phyloP scores from a whole-genome alignment of 2,329 filamentous ascomycete genomes.

The Penicillium sp. region DNA sequence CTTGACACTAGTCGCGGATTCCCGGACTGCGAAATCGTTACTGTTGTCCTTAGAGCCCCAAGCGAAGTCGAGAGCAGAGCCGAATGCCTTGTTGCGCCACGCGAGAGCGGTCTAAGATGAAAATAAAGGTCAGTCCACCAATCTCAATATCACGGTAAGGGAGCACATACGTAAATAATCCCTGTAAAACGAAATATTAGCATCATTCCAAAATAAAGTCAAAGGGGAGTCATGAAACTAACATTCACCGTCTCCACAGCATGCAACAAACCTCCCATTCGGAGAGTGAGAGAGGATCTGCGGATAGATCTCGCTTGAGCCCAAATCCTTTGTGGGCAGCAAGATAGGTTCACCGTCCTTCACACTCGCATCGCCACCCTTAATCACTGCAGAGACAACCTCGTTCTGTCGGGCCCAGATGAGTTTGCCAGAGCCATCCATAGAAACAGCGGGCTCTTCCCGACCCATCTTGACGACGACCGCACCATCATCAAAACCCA shows the following conservation, averaged over 20 bases:
- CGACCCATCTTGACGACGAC: conserved; percentile 97
- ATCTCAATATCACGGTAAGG: neutral
- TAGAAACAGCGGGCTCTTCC: conserved; percentile 95
- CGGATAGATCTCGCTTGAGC: conserved; percentile 94
- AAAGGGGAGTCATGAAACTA: conserved; percentile 42
- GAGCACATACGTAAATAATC: conserved; percentile 1
- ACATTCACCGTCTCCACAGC: conserved; percentile 98
- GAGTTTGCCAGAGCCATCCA: conserved; percentile 94
- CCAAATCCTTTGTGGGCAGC: conserved; percentile 90
- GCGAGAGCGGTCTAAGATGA: conserved; percentile 88
- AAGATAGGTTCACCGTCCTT: conserved; percentile 90
- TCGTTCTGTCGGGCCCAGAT: conserved; percentile 97
- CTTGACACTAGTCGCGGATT: conserved; percentile 92
- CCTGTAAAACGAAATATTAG: neutral
- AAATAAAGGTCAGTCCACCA: neutral
- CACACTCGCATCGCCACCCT: conserved; percentile 78
- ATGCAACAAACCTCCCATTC: conserved; percentile 86
- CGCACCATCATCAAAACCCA: conserved; percentile 96
- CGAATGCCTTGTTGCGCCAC: conserved; percentile 97
- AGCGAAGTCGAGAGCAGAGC: conserved; percentile 91
- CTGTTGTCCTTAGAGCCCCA: conserved; percentile 98
- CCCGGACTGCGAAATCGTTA: conserved; percentile 96
- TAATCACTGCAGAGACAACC: conserved; percentile 92
- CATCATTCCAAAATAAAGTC: neutral
- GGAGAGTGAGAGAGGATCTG: conserved; percentile 95